phyloP scores from a whole-genome alignment of 2,329 filamentous ascomycete genomes.

The Herpotrichia juniperi region DNA sequence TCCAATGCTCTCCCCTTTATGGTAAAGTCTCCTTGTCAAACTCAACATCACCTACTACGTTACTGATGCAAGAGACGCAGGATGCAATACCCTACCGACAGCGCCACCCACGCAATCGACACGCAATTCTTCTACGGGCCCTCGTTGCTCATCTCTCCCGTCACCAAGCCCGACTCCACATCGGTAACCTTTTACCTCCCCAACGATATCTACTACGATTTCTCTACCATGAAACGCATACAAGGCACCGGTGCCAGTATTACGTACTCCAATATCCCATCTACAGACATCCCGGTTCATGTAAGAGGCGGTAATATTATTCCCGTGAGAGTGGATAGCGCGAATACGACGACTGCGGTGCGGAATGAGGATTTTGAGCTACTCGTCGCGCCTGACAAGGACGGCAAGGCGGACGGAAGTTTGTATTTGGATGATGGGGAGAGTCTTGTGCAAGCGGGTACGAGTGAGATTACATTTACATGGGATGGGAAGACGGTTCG shows the following conservation, averaged over 20 bases:
- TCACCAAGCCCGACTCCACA: slow-evolving; percentile 57
- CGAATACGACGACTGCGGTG: slow-evolving; percentile 68
- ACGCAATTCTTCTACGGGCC: slow-evolving; percentile 66
- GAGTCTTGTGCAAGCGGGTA: slow-evolving; percentile 64
- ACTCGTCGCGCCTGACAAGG: slow-evolving; percentile 67
- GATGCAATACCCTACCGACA: slow-evolving; percentile 68
- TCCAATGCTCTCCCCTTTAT: slow-evolving; percentile 71
- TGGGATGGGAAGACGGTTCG: slow-evolving; percentile 61
- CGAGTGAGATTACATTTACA: slow-evolving; percentile 64
- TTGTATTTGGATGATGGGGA: slow-evolving; percentile 82
- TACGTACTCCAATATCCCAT: slow-evolving; percentile 54
- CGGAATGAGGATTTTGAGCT: slow-evolving; percentile 73
- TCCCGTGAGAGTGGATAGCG: slow-evolving; percentile 61
- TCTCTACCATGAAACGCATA: slow-evolving; percentile 38
- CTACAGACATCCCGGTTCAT: slow-evolving; percentile 66
- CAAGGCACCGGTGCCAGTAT: slow-evolving; percentile 48
- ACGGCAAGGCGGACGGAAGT: slow-evolving; percentile 68
- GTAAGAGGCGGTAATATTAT: slow-evolving; percentile 68
- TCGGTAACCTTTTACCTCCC: slow-evolving; percentile 63
- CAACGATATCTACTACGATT: slow-evolving; percentile 58
- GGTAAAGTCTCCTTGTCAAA: slow-evolving; percentile 51
- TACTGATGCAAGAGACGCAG: too few relatives aligned
- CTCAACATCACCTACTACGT: neutral
- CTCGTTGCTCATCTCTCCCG: slow-evolving; percentile 62
- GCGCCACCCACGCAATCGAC: slow-evolving; percentile 56